These are phyloP conservation scores for Volvariella surrecta DNA, from an alignment of 1,284 basidiomycete species.

Conservation along the genomic window DNA sequence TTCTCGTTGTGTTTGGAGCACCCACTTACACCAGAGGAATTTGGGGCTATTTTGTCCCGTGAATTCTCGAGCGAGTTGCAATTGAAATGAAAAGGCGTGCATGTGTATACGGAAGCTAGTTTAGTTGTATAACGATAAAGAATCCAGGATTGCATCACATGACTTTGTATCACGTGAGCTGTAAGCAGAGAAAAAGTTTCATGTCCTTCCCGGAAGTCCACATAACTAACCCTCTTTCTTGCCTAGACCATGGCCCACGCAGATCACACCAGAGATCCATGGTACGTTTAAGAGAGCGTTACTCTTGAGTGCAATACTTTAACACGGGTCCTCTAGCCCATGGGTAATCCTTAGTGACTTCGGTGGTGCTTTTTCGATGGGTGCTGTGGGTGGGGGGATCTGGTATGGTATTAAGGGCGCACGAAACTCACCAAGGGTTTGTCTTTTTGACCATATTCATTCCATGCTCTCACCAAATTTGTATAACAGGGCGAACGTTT, in stretches of 20 bases:
- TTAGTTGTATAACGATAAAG: too few relatives aligned
- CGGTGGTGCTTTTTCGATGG: constrained; percentile 95
- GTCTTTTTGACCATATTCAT: constrained; percentile 1
- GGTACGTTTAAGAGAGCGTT: constrained; percentile 38
- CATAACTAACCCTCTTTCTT: too few relatives aligned
- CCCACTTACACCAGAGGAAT: constrained; percentile 33
- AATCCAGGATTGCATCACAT: not conserved
- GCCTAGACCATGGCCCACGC: constrained; percentile 61
- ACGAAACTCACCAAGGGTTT: constrained; percentile 88
- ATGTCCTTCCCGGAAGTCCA: too few relatives aligned
- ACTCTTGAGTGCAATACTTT: constrained; percentile 1
- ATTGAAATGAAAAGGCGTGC: too few relatives aligned
- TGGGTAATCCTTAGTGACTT: constrained; percentile 99
- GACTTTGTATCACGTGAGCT: constrained; percentile 13
- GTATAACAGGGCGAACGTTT: constrained; percentile 79
- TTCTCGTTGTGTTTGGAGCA: constrained; percentile 44
- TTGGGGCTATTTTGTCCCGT: not conserved
- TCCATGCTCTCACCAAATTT: constrained; percentile 7
- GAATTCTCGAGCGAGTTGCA: too few relatives aligned
- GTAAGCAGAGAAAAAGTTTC: constrained; percentile 26
- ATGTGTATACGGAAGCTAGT: too few relatives aligned
- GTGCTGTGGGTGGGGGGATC: constrained; percentile 91
- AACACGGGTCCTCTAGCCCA: constrained; percentile 48
- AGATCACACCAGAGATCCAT: constrained; percentile 91
- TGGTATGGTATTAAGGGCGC: constrained; percentile 99